Conservation (phyloP, 75 land plant species). For the Selaginella tamariscina region DNA sequence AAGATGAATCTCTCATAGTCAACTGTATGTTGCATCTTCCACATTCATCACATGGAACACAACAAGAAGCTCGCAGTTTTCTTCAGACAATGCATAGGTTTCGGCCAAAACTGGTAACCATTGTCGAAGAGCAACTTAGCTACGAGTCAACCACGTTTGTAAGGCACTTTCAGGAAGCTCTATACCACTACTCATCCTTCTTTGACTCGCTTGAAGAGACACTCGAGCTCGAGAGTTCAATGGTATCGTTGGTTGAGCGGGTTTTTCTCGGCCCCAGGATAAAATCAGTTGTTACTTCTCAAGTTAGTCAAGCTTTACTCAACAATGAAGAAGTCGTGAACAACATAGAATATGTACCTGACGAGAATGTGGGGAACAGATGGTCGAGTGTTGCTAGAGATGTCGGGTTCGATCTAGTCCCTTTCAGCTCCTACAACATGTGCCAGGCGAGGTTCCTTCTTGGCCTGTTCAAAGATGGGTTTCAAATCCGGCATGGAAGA, state of each 20-base stretch:
- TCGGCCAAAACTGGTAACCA: constrained; percentile 36
- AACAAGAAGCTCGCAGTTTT: not conserved
- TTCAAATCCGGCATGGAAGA: constrained; percentile 34
- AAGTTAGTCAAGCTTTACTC: not conserved
- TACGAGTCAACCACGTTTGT: constrained; percentile 18
- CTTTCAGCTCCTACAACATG: constrained; percentile 50
- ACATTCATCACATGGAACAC: not conserved
- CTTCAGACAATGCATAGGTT: constrained; percentile 21
- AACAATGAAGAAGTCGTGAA: not conserved
- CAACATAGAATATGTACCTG: not conserved
- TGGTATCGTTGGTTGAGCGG: constrained; percentile 12
- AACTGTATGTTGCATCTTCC: not conserved
- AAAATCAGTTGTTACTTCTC: not conserved
- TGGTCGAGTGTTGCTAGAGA: not conserved
- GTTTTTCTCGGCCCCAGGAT: not conserved
- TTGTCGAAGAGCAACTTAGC: constrained; percentile 28
- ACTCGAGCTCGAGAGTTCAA: constrained; percentile 26
- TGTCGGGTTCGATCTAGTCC: constrained; percentile 36
- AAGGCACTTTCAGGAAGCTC: constrained; percentile 31
- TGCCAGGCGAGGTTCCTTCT: constrained; percentile 66
- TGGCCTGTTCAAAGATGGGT: constrained; percentile 20
- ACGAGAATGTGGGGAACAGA: not conserved
- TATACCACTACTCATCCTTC: constrained; percentile 55
- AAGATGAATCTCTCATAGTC: not conserved
- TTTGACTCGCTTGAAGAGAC: constrained; percentile 33